Evolutionary conservation across 495 filamentous ascomycete genomes (phyloP).

Genomic region (Rhypophila decipiens): DNA sequence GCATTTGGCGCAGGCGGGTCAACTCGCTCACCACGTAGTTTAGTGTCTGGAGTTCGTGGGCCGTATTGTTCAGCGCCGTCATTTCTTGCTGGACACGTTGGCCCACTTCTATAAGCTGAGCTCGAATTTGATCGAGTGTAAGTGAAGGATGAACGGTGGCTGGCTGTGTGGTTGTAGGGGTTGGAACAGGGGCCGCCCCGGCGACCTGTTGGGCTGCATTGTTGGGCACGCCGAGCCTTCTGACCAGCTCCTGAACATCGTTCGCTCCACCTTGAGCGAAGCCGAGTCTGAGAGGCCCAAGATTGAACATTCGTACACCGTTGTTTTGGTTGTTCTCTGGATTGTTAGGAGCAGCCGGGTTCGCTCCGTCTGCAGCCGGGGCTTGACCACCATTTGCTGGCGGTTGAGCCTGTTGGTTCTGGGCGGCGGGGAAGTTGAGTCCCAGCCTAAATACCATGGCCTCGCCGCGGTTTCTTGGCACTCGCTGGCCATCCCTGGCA

Average conservation of each 20-base stretch:
- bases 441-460: conserved; percentile 26
- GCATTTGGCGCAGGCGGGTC: conserved; percentile 30
- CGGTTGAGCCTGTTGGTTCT: conserved; percentile 22
- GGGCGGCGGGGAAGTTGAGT: conserved; percentile 21
- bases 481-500: conserved; percentile 31
- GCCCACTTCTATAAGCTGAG: conserved; percentile 57
- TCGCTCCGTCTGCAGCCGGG: conserved; percentile 51
- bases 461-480: conserved; percentile 18
- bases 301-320: conserved; percentile 48
- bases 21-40: conserved; percentile 38
- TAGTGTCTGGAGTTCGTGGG: conserved; percentile 53
- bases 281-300: conserved; percentile 54
- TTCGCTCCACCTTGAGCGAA: conserved; percentile 46
- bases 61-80: conserved; percentile 46
- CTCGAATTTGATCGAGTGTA: conserved; percentile 36
- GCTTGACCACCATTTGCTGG: conserved; percentile 23
- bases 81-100: conserved; percentile 59
- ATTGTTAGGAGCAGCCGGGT: conserved; percentile 42
- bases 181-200: conserved; percentile 12
- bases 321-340: conserved; percentile 23
- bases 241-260: conserved; percentile 42
- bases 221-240: conserved; percentile 28
- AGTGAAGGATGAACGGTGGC: conserved; percentile 7
- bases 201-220: conserved; percentile 12
- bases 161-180: conserved; percentile 15